These are phyloP conservation scores for Aspergillus brasiliensis DNA, from an alignment of 2,329 filamentous ascomycete species.

Conservation along the genomic window DNA sequence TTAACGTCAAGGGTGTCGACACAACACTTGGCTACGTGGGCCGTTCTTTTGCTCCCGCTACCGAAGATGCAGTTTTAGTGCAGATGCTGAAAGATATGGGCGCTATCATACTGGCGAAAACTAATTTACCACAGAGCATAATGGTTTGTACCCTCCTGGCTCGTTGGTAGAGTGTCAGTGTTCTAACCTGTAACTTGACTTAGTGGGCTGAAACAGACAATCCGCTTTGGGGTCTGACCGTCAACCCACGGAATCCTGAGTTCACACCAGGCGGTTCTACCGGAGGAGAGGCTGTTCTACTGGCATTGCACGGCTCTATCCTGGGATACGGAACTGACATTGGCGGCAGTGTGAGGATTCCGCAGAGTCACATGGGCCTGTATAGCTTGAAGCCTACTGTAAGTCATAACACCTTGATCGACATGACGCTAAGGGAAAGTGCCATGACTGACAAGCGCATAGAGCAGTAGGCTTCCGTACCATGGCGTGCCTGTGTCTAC, in stretches of 20 bases:
- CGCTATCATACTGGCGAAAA: constrained; percentile 57
- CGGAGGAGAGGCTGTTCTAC: constrained; percentile 47
- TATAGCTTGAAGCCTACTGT: constrained; percentile 52
- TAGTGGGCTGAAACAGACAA: constrained; percentile 59
- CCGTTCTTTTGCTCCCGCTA: constrained; percentile 52
- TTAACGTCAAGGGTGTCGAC: constrained; percentile 61
- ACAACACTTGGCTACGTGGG: constrained; percentile 62
- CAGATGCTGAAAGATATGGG: constrained; percentile 53
- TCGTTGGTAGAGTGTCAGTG: neutral
- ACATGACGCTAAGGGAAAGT: constrained; percentile 1
- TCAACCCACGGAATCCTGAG: constrained; percentile 45
- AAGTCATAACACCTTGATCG: constrained; percentile 21
- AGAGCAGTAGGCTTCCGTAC: constrained; percentile 62
- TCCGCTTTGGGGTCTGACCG: constrained; percentile 54
- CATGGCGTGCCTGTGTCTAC: constrained; percentile 62
- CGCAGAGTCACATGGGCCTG: constrained; percentile 50
- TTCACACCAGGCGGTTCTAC: constrained; percentile 54
- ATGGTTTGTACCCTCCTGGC: constrained; percentile 43
- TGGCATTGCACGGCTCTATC: constrained; percentile 46
- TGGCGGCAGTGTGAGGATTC: constrained; percentile 55
- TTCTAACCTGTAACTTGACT: constrained; percentile 5
- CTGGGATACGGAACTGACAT: constrained; percentile 57
- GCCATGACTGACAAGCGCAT: constrained; percentile 38
- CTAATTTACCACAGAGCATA: constrained; percentile 55
- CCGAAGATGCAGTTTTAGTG: constrained; percentile 54